These are phyloP conservation scores for Panaeolus cyanescens DNA, from an alignment of 768 basidiomycete genomes.

Conservation along the genomic window DNA sequence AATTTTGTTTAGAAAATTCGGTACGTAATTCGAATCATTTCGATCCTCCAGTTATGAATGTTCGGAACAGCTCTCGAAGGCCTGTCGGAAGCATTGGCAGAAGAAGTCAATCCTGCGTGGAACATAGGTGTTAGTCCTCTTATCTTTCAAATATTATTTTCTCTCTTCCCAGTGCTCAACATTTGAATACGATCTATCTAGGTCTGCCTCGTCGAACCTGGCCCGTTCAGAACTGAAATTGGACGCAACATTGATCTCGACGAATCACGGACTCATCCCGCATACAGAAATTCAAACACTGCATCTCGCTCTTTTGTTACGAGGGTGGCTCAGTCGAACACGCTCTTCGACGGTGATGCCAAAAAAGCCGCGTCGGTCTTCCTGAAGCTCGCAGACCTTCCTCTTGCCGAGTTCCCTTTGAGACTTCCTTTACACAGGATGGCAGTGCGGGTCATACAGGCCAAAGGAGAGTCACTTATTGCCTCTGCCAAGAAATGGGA, in stretches of 20 bases:
- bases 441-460: background rate
- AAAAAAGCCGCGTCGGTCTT: background rate
- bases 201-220: conserved; percentile 9
- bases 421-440: background rate
- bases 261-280: background rate
- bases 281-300: background rate
- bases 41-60: background rate
- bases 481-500: background rate
- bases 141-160: background rate
- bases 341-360: background rate
- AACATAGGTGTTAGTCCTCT: conserved; percentile 34
- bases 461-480: background rate
- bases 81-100: conserved; percentile 16
- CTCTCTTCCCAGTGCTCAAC: background rate
- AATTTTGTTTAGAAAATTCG: conserved; percentile 35
- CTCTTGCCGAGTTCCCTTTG: background rate
- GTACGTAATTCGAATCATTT: conserved; percentile 17
- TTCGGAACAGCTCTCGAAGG: conserved; percentile 14
- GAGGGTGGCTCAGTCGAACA: background rate
- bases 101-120: conserved; percentile 16
- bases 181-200: background rate
- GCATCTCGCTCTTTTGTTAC: background rate
- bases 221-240: conserved; percentile 8
- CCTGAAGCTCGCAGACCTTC: background rate
- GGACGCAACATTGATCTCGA: background rate